These are phyloP conservation scores for Oleoguttula mirabilis DNA, from an alignment of 495 filamentous ascomycete species.

Conservation along the genomic window DNA sequence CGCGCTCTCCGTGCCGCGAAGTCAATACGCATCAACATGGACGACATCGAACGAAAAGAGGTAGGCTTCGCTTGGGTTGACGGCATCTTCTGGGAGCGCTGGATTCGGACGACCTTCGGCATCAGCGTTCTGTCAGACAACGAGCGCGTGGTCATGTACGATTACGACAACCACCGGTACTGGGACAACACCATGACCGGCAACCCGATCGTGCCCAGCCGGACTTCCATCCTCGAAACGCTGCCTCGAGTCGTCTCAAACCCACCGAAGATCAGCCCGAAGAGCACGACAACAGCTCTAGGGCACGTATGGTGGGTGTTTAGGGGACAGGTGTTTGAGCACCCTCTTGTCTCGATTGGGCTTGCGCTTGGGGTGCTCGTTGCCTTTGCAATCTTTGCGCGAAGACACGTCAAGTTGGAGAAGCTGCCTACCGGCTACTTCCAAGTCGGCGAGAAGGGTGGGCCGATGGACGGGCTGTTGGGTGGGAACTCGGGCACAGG, in stretches of 20 bases:
- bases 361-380: conserved; percentile 45
- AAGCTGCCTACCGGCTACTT: conserved; percentile 28
- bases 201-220: conserved; percentile 73
- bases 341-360: conserved; percentile 64
- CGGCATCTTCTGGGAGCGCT: conserved; percentile 92
- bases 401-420: conserved; percentile 25
- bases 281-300: conserved; percentile 54
- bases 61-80: conserved; percentile 98
- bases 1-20: conserved; percentile 78
- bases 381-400: conserved; percentile 36
- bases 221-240: conserved; percentile 91
- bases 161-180: conserved; percentile 90
- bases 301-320: conserved; percentile 26
- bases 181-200: conserved; percentile 90
- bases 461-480: conserved; percentile 56
- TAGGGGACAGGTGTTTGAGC: conserved; percentile 64
- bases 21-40: conserved; percentile 79
- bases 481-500: conserved; percentile 34
- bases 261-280: conserved; percentile 73
- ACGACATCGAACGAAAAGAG: conserved; percentile 72
- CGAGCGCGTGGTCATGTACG: conserved; percentile 90
- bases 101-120: conserved; percentile 88
- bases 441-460: conserved; percentile 59
- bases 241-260: conserved; percentile 58
- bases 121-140: conserved; percentile 65